Conservation (phyloP, 306 rosid genomes). For the Inga laurina region DNA sequence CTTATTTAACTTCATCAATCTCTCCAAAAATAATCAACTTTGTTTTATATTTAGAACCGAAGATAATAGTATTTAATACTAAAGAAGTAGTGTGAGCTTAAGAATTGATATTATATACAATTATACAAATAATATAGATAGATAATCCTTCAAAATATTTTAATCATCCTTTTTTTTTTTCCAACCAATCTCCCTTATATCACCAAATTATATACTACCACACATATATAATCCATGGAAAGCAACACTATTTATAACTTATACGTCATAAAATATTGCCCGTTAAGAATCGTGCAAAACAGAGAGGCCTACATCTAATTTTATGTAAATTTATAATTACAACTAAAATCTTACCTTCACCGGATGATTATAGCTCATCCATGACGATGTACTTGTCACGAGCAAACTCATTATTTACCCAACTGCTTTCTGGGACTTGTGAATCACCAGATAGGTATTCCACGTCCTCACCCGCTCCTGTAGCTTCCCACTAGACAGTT, state of each 20-base stretch:
- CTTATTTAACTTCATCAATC: too few relatives aligned
- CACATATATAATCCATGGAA: neutral
- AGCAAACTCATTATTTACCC: constrained; percentile 50
- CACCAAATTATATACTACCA: too few relatives aligned
- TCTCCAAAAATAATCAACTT: too few relatives aligned
- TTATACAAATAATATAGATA: too few relatives aligned
- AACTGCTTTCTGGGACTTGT: constrained; percentile 43
- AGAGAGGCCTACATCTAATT: neutral
- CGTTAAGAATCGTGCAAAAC: neutral
- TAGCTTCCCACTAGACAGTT: constrained; percentile 28
- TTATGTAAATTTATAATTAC: too few relatives aligned
- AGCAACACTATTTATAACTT: neutral
- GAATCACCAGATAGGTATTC: constrained; percentile 38
- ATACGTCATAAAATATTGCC: neutral
- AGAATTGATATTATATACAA: too few relatives aligned
- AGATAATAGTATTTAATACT: too few relatives aligned
- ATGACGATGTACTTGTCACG: constrained; percentile 42
- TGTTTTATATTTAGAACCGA: too few relatives aligned
- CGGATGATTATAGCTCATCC: constrained; percentile 39
- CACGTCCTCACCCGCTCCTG: neutral
- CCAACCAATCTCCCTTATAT: too few relatives aligned
- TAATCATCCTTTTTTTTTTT: too few relatives aligned
- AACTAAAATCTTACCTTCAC: neutral
- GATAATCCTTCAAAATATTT: too few relatives aligned
- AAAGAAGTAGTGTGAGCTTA: too few relatives aligned